Evolutionary conservation across 345 rosid genomes (phyloP).

Genomic region (Moringa oleifera): DNA sequence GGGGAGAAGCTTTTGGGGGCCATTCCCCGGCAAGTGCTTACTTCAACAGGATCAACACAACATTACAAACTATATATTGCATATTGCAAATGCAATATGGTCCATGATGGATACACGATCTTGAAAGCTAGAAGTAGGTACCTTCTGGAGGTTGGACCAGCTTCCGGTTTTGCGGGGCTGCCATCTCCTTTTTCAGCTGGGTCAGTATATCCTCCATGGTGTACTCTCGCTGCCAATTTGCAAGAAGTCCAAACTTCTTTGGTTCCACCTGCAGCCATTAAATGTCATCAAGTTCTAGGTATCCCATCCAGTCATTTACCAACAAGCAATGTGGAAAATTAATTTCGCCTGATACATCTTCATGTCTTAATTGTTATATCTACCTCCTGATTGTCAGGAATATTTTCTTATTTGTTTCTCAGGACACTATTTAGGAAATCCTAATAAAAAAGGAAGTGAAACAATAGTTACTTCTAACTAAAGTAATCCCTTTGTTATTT

Average conservation of each 20-base stretch:
- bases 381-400: too few species aligned
- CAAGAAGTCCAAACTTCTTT: slow-evolving; percentile 63
- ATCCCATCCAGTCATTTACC: neutral
- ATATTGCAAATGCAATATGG: slow-evolving; percentile 27
- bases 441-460: too few species aligned
- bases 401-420: too few species aligned
- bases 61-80: slow-evolving; percentile 45
- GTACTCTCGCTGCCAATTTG: slow-evolving; percentile 74
- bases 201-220: slow-evolving; percentile 74
- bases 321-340: too few species aligned
- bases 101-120: slow-evolving; percentile 20
- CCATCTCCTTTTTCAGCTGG: slow-evolving; percentile 80
- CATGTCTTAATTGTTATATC: too few species aligned
- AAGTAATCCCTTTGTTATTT: too few species aligned
- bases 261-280: slow-evolving; percentile 52
- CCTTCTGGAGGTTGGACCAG: slow-evolving; percentile 87
- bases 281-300: slow-evolving; percentile 8
- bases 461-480: too few species aligned
- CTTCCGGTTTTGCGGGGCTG: slow-evolving; percentile 65
- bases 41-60: slow-evolving; percentile 37
- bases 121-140: slow-evolving; percentile 58
- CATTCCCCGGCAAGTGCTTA: slow-evolving; percentile 33
- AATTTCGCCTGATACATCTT: too few species aligned
- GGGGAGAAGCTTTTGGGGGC: slow-evolving; percentile 33
- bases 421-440: too few species aligned